A percentile compares a stretch with the other conserved stretches of the same genome.
phyloP scores from a whole-genome alignment of 83 land plant genomes.

The Isoetes engelmannii region DNA sequence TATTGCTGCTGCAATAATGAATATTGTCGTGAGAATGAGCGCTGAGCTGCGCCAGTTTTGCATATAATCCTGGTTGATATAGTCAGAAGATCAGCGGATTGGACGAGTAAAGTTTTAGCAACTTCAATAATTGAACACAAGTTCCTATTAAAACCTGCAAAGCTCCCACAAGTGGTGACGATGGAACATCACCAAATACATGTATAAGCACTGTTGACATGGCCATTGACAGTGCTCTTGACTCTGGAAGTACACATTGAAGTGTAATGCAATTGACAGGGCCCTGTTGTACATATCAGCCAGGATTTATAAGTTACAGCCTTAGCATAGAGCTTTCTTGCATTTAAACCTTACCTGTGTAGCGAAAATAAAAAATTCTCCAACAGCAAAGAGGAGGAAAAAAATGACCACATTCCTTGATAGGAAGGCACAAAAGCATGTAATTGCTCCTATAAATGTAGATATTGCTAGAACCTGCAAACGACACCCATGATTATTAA shows the following conservation, averaged over 20 bases:
- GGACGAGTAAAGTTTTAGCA: slow-evolving; percentile 1
- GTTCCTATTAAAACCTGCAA: slow-evolving; percentile 54
- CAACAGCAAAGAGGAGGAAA: slow-evolving; percentile 67
- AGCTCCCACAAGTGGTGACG: slow-evolving; percentile 89
- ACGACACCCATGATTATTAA: neutral
- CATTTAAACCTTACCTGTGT: slow-evolving; percentile 54
- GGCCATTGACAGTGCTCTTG: slow-evolving; percentile 87
- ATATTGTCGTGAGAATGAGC: slow-evolving; percentile 67
- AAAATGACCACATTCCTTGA: slow-evolving; percentile 52
- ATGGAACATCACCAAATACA: slow-evolving; percentile 98
- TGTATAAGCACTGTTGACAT: slow-evolving; percentile 85
- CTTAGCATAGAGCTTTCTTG: too few relatives aligned
- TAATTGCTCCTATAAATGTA: slow-evolving; percentile 66
- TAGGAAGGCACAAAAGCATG: slow-evolving; percentile 67
- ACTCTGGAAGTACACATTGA: slow-evolving; percentile 54
- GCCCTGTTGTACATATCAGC: slow-evolving; percentile 45
- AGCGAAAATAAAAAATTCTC: slow-evolving; percentile 82
- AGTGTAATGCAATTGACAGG: slow-evolving; percentile 86
- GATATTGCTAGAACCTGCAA: slow-evolving; percentile 76
- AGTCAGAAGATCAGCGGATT: neutral
- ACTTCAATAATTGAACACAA: neutral
- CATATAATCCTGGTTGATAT: slow-evolving; percentile 56
- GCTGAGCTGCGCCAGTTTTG: slow-evolving; percentile 80
- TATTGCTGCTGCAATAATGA: slow-evolving; percentile 65
- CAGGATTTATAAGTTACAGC: neutral